These are phyloP conservation scores for Fusarium torreyae DNA, from an alignment of 2,329 filamentous ascomycete genomes.

Conservation along the genomic window DNA sequence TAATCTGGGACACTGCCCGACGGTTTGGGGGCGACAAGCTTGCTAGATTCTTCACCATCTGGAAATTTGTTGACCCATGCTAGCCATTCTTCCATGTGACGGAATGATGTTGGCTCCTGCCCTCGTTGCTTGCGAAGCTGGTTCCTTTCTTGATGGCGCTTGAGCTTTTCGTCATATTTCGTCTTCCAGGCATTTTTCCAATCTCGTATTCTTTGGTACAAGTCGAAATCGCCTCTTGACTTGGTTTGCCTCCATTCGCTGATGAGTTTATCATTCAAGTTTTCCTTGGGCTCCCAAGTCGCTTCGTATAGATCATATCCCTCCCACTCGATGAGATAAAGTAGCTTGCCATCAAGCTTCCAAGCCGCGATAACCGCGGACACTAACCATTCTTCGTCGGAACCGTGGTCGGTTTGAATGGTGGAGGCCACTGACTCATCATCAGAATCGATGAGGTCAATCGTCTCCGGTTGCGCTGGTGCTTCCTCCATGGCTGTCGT, in stretches of 20 bases:
- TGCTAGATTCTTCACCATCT: slow-evolving; percentile 18
- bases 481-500: neutral
- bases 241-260: slow-evolving; percentile 62
- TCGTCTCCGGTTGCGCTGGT: neutral
- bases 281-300: slow-evolving; percentile 66
- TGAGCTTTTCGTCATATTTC: slow-evolving; percentile 50
- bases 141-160: slow-evolving; percentile 62
- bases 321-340: slow-evolving; percentile 58
- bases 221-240: slow-evolving; percentile 53
- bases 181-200: slow-evolving; percentile 56
- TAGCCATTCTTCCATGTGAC: slow-evolving; percentile 43
- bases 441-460: slow-evolving; percentile 45
- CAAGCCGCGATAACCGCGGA: slow-evolving; percentile 67
- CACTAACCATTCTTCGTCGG: slow-evolving; percentile 65
- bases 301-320: slow-evolving; percentile 55
- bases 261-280: slow-evolving; percentile 59
- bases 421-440: slow-evolving; percentile 55
- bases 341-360: slow-evolving; percentile 42
- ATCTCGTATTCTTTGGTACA: slow-evolving; percentile 57
- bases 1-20: slow-evolving; percentile 6
- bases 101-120: slow-evolving; percentile 47
- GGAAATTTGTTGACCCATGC: slow-evolving; percentile 34
- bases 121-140: slow-evolving; percentile 59
- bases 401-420: slow-evolving; percentile 52
- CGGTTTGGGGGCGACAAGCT: slow-evolving; percentile 13